phyloP scores from a whole-genome alignment of 1,139 yeast species.

The Candida tetrigidarum region DNA sequence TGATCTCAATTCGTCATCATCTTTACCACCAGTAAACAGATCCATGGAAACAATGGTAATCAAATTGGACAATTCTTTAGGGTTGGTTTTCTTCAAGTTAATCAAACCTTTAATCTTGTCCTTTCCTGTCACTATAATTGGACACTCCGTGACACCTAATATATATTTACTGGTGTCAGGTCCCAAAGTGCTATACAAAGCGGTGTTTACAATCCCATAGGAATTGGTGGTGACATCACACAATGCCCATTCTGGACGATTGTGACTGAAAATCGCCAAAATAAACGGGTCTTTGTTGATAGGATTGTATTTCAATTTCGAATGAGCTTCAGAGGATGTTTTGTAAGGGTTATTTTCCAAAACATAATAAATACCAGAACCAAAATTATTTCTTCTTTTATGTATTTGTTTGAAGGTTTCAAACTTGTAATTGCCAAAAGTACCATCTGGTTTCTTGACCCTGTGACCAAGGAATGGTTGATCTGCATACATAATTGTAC shows the following conservation, averaged over 20 bases:
- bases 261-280: constrained; percentile 38
- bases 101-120: constrained; percentile 32
- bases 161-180: constrained; percentile 37
- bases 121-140: constrained; percentile 35
- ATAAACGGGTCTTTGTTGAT: constrained; percentile 29
- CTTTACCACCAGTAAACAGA: constrained; percentile 35
- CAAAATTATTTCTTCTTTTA: constrained; percentile 52
- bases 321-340: constrained; percentile 30
- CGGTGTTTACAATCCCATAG: constrained; percentile 39
- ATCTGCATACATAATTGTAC: constrained; percentile 40
- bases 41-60: constrained; percentile 42
- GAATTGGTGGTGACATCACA: constrained; percentile 40
- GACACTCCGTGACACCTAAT: constrained; percentile 35
- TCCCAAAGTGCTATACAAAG: constrained; percentile 44
- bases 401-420: constrained; percentile 47
- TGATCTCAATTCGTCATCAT: constrained; percentile 17
- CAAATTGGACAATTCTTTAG: constrained; percentile 27
- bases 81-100: constrained; percentile 27
- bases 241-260: constrained; percentile 41
- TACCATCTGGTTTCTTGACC: constrained; percentile 37
- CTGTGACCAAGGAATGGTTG: constrained; percentile 58
- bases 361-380: constrained; percentile 63
- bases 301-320: constrained; percentile 24
- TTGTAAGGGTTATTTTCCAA: constrained; percentile 47
- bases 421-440: constrained; percentile 50